phyloP scores from a whole-genome alignment of 2,329 filamentous ascomycete species.

The Macrophomina pseudophaseolina region DNA sequence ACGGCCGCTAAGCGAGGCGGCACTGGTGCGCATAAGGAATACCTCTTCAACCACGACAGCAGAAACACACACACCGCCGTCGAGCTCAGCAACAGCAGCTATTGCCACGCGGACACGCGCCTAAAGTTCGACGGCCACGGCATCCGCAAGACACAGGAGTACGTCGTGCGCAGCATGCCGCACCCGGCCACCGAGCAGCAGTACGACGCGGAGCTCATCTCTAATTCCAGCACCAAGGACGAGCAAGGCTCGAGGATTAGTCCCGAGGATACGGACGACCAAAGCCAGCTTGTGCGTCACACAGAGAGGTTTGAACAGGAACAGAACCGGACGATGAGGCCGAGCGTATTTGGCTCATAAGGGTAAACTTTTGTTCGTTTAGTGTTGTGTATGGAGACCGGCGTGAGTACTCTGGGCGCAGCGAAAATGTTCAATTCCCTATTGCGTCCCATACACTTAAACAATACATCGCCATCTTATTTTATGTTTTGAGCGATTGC shows the following conservation, averaged over 20 bases:
- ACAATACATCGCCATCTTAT: no score
- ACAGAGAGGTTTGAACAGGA: no score
- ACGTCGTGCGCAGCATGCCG: constrained; percentile 1
- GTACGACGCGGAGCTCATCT: constrained; percentile 3
- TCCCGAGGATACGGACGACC: constrained; percentile 4
- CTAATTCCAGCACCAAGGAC: constrained; percentile 25
- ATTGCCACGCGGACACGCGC: constrained; percentile 1
- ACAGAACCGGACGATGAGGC: no score
- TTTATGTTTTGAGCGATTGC: no score
- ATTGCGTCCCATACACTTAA: no score
- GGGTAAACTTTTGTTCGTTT: no score
- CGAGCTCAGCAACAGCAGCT: constrained; percentile 8
- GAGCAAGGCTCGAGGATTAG: background rate
- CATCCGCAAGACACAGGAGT: constrained; percentile 23
- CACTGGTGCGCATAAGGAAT: background rate
- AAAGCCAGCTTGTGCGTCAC: background rate
- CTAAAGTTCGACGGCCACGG: constrained; percentile 16
- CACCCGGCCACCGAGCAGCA: constrained; percentile 12
- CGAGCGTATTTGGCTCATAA: no score
- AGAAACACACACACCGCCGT: constrained; percentile 6
- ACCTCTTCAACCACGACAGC: constrained; percentile 6
- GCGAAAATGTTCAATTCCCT: no score
- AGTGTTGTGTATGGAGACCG: no score
- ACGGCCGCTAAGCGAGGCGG: constrained; percentile 8
- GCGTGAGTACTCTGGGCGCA: no score